Conservation (phyloP, 129 eudicot genomes). For the Pulicaria dysenterica region DNA sequence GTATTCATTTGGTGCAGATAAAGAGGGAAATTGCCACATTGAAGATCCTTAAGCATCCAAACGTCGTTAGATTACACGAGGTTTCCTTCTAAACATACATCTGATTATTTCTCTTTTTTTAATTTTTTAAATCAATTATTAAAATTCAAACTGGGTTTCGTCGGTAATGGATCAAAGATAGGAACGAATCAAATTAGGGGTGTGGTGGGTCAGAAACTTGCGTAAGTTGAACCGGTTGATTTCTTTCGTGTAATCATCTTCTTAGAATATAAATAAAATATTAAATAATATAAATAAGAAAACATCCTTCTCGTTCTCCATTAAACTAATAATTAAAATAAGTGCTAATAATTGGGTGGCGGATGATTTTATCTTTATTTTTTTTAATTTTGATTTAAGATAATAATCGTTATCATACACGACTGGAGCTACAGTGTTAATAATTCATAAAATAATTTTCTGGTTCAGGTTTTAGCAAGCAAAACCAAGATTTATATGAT, state of each 20-base stretch:
- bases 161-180: slow-evolving; percentile 30
- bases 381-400: too few species aligned
- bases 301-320: not conserved
- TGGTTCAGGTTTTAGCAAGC: slow-evolving; percentile 88
- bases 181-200: slow-evolving; percentile 22
- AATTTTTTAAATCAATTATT: not conserved
- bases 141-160: slow-evolving; percentile 13
- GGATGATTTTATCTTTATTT: too few species aligned
- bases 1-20: slow-evolving; percentile 52
- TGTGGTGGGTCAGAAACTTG: slow-evolving; percentile 31
- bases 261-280: not conserved
- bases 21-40: slow-evolving; percentile 90
- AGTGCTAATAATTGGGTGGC: slow-evolving; percentile 24
- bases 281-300: not conserved
- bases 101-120: not conserved
- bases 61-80: slow-evolving; percentile 82
- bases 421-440: too few species aligned
- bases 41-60: slow-evolving; percentile 82
- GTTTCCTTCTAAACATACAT: slow-evolving; percentile 27
- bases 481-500: slow-evolving; percentile 96
- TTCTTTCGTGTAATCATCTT: slow-evolving; percentile 9
- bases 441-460: not conserved
- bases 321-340: not conserved
- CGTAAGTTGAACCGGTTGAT: slow-evolving; percentile 12
- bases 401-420: too few species aligned